These are phyloP conservation scores for Trichosporon sp. DNA, from an alignment of 1,284 basidiomycete species.

Conservation along the genomic window DNA sequence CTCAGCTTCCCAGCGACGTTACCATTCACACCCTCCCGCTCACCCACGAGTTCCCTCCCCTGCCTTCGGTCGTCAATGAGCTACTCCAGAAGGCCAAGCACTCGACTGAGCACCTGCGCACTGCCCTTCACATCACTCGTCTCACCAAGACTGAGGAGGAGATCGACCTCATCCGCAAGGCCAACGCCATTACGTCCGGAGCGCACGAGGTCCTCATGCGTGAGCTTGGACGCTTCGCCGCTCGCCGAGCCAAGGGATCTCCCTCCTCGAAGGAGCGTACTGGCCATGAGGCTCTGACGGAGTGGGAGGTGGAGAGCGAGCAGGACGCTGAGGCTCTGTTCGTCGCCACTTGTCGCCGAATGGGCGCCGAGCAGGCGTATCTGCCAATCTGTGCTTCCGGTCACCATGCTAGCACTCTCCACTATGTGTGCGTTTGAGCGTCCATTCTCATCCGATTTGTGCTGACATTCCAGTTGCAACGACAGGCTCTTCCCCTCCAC, in stretches of 20 bases:
- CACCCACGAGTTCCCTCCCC: constrained; percentile 55
- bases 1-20: constrained; percentile 11
- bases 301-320: constrained; percentile 84
- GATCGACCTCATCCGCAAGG: constrained; percentile 65
- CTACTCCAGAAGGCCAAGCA: constrained; percentile 22
- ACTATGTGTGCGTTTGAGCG: constrained; percentile 73
- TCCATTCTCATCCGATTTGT: no score
- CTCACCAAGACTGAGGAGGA: constrained; percentile 70
- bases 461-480: constrained; percentile 37
- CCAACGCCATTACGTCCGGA: constrained; percentile 74
- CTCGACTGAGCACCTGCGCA: constrained; percentile 57
- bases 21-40: constrained; percentile 51
- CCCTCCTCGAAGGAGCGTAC: constrained; percentile 51
- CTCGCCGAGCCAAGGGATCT: constrained; percentile 44
- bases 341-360: constrained; percentile 73
- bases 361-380: constrained; percentile 80
- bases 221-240: constrained; percentile 68
- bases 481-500: constrained; percentile 45
- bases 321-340: constrained; percentile 86
- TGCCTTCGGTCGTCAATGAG: constrained; percentile 59
- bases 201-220: constrained; percentile 88
- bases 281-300: constrained; percentile 58
- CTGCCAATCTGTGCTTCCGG: constrained; percentile 82
- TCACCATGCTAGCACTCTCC: constrained; percentile 73
- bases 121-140: constrained; percentile 68